These are phyloP conservation scores for Achlya hypogyna DNA, from an alignment of 352 stramenopile species.

Conservation along the genomic window DNA sequence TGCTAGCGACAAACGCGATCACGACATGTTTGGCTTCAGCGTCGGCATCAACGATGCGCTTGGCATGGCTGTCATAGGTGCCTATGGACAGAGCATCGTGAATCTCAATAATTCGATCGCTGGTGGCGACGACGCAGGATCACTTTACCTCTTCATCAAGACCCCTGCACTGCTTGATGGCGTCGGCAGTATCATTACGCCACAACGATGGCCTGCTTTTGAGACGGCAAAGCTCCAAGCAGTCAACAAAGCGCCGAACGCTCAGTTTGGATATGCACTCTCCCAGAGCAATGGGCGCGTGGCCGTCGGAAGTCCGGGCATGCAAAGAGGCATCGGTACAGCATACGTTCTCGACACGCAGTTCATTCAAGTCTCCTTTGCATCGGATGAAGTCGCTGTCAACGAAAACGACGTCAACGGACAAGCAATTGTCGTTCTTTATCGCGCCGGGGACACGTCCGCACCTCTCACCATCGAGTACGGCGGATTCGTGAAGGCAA, in stretches of 20 bases:
- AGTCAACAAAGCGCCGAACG: constrained; percentile 45
- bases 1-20: constrained; percentile 81
- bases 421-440: constrained; percentile 6
- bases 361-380: constrained; percentile 16
- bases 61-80: constrained; percentile 73
- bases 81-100: constrained; percentile 58
- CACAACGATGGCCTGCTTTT: constrained; percentile 56
- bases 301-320: constrained; percentile 8
- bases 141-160: constrained; percentile 58
- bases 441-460: background rate
- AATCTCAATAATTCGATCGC: constrained; percentile 79
- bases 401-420: constrained; percentile 8
- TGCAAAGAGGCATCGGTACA: background rate
- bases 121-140: constrained; percentile 28
- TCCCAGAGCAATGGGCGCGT: constrained; percentile 27
- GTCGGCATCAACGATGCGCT: constrained; percentile 78
- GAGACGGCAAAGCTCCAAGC: constrained; percentile 76
- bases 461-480: constrained; percentile 16
- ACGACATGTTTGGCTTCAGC: constrained; percentile 78
- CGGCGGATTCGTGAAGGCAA: background rate
- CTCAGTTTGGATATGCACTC: constrained; percentile 45
- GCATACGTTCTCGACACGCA: constrained; percentile 15
- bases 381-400: constrained; percentile 4
- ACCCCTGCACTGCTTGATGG: constrained; percentile 54
- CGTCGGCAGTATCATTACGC: constrained; percentile 46